A percentile compares a stretch with the other conserved stretches of the same genome.
phyloP scores from a whole-genome alignment of 1,139 yeast species.

The Geotrichum bryndzae region DNA sequence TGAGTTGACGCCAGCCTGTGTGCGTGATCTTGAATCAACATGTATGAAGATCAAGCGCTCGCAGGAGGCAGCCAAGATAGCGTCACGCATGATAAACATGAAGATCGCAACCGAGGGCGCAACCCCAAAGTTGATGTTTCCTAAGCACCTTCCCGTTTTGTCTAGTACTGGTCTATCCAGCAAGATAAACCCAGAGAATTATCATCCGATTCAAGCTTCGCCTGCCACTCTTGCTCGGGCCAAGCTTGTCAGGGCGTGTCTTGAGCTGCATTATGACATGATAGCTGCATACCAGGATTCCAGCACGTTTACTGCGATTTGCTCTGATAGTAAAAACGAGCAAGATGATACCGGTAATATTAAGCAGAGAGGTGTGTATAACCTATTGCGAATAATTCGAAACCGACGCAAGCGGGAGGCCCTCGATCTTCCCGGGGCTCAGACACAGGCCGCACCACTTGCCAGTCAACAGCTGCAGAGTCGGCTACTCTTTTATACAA shows the following conservation, averaged over 20 bases:
- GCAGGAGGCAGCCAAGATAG: constrained; percentile 1
- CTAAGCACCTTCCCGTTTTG: neutral
- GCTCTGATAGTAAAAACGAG: too few relatives aligned
- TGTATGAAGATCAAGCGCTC: neutral
- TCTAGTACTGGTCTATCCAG: neutral
- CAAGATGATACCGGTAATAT: too few relatives aligned
- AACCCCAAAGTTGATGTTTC: neutral
- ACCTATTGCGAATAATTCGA: constrained; percentile 74
- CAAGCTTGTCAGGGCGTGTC: constrained; percentile 9
- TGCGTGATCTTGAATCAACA: too few relatives aligned
- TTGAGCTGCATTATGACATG: constrained; percentile 8
- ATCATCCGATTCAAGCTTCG: neutral
- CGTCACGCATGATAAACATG: neutral
- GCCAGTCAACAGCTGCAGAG: too few relatives aligned
- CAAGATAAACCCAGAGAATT: neutral
- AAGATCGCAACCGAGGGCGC: neutral
- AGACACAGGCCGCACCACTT: too few relatives aligned
- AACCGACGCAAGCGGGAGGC: constrained; percentile 52
- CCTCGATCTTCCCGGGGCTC: constrained; percentile 23
- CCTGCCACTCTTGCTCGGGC: constrained; percentile 8
- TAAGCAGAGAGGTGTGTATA: constrained; percentile 38
- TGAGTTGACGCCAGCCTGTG: too few relatives aligned
- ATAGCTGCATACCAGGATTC: constrained; percentile 18
- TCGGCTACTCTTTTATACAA: too few relatives aligned
- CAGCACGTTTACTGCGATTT: too few relatives aligned